phyloP scores from a whole-genome alignment of 73 alveolate genomes.

The Paramecium pentaurelia region DNA sequence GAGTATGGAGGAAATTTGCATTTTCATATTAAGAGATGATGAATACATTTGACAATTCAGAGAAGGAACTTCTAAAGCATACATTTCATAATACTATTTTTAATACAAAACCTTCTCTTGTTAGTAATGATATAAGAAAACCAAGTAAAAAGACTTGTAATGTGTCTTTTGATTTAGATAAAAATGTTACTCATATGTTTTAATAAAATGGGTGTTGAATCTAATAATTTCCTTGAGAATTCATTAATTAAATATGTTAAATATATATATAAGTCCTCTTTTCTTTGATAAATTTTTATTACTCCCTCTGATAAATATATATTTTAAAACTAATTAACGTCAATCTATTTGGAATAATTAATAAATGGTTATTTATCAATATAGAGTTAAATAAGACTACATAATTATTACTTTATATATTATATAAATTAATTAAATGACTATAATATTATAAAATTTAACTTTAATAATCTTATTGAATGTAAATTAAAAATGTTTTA shows the following conservation, averaged over 20 bases:
- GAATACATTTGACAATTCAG: constrained; percentile 6
- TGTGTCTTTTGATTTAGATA: constrained; percentile 1
- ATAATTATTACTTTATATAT: too few relatives aligned
- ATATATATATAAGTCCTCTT: background rate
- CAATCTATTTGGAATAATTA: background rate
- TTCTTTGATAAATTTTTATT: background rate
- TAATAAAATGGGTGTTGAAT: background rate
- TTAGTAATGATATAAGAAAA: background rate
- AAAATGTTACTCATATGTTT: constrained; percentile 35
- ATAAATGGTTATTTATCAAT: background rate
- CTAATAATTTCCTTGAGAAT: background rate
- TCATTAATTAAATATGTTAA: background rate
- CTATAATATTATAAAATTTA: too few relatives aligned
- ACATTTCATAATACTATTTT: constrained; percentile 13
- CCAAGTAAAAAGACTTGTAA: background rate
- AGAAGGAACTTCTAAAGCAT: constrained; percentile 5
- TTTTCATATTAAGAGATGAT: background rate
- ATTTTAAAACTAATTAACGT: background rate
- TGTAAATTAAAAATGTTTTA: background rate
- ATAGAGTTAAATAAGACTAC: too few relatives aligned
- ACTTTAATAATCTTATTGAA: background rate
- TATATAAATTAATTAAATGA: too few relatives aligned
- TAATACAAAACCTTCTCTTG: background rate
- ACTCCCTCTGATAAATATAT: background rate
- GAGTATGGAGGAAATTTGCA: constrained; percentile 13